Conservation (phyloP, 768 basidiomycete species). For the Tephrocybe sp. region DNA sequence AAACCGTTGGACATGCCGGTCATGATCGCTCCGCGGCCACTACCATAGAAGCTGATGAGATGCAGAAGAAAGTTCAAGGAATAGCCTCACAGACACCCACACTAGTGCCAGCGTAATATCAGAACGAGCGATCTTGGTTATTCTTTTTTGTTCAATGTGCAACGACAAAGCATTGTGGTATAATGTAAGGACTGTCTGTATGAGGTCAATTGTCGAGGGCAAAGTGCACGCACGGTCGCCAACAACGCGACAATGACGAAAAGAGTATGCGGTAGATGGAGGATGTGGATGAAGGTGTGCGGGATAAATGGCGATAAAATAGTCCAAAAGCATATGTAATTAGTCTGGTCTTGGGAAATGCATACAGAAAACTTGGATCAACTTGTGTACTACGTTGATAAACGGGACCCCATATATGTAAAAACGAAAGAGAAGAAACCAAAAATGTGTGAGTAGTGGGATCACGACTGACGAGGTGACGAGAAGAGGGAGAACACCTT, state of each 20-base stretch:
- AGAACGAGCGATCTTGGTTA: constrained; percentile 21
- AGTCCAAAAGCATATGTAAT: constrained; percentile 23
- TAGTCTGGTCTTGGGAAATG: constrained; percentile 15
- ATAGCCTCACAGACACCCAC: neutral
- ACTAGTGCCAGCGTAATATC: constrained; percentile 4
- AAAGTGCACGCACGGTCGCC: constrained; percentile 2
- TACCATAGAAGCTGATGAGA: neutral
- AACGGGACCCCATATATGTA: constrained; percentile 9
- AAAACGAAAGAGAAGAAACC: constrained; percentile 9
- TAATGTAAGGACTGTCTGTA: constrained; percentile 24
- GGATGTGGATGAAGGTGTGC: constrained; percentile 15
- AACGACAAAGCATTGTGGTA: constrained; percentile 20
- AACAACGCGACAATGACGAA: constrained; percentile 8
- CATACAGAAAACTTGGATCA: constrained; percentile 14
- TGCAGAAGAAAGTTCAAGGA: neutral
- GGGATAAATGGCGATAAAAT: constrained; percentile 29
- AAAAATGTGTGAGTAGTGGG: neutral
- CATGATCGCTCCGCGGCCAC: neutral
- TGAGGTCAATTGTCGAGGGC: constrained; percentile 1
- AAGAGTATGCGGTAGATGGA: constrained; percentile 12
- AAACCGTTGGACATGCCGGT: neutral
- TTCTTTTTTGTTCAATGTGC: constrained; percentile 21
- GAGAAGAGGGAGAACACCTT: constrained; percentile 83
- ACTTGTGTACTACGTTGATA: constrained; percentile 7
- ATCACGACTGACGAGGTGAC: constrained; percentile 52